These are phyloP conservation scores for Saccharomycopsis vini DNA, from an alignment of 805 yeast species.

Conservation along the genomic window DNA sequence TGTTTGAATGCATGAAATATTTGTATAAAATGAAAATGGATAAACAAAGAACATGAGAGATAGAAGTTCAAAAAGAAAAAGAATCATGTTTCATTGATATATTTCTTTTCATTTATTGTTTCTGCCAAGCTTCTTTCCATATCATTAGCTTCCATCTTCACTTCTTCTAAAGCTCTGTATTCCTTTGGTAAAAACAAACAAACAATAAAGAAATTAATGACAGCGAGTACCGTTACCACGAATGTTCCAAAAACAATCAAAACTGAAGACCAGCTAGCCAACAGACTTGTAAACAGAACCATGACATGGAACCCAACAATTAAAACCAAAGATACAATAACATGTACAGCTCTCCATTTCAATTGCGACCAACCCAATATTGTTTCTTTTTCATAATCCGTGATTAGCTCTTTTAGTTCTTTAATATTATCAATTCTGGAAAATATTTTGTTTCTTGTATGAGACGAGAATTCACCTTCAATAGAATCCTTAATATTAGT, in stretches of 20 bases:
- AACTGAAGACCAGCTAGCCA: conserved; percentile 56
- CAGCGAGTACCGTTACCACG: conserved; percentile 54
- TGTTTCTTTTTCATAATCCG: conserved; percentile 42
- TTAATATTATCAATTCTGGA: conserved; percentile 24
- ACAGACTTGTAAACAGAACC: conserved; percentile 48
- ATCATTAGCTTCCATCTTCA: conserved; percentile 55
- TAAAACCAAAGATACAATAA: conserved; percentile 43
- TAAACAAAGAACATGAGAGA: no score
- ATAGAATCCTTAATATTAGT: conserved; percentile 7
- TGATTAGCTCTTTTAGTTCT: conserved; percentile 40
- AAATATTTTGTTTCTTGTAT: conserved; percentile 3
- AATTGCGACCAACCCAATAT: conserved; percentile 40
- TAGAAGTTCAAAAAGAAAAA: no score
- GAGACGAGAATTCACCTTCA: conserved; percentile 6
- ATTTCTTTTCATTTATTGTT: no score
- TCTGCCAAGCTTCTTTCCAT: conserved; percentile 16
- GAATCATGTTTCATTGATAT: no score
- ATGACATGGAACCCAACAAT: conserved; percentile 47
- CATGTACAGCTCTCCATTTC: conserved; percentile 57
- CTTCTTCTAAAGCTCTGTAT: conserved; percentile 66
- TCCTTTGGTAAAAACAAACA: conserved; percentile 76
- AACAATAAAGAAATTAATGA: conserved; percentile 69
- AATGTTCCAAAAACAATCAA: conserved; percentile 50
- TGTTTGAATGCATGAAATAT: no score
- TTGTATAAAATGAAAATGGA: no score